Evolutionary conservation across 306 rosid genomes (phyloP), one percentile per base, ranked within the genome.

Genomic region (Sindora glabra): DNA sequence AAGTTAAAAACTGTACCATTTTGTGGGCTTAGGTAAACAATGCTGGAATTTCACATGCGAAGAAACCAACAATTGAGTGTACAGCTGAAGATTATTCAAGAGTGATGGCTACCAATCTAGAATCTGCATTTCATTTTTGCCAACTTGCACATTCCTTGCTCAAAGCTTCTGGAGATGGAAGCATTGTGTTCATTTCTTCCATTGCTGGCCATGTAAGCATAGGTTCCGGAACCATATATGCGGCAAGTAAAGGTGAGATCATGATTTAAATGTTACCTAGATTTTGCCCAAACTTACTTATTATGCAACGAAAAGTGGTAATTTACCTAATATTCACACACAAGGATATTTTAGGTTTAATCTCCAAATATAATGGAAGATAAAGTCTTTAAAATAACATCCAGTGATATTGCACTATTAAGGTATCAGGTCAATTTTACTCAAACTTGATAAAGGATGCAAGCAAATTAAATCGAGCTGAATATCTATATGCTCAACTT

Each of bases 141-240:
- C 99, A 84, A 82, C 69, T 92, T 52, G 65, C 89, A 2, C 52
- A 92, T 77, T 65, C 99, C 70, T 94, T 86, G 80, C 78, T 92
- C 17, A 84, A 77, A 82, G 83, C 78, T 10, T 92, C 96, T 25
- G 96, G 84, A 50, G 76, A 45, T 62, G 96, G 96, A 67, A 92
- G 89, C 81, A 51, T 92, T 48, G 95, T 92, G 74, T 89, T 84
- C 74, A 57, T 82, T 68, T 89, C 99, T 16, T 89, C 97, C 5
- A 89, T 82, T 72, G 95, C 75, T 37, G 75, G 78, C 45, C 44
- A 66, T 51, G 50, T 54, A 24, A 4, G 2, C 16, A 0, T 78
- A 21, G 82, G 85, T 60, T 34, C 73, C 48, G 99, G 96, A 48
- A 26, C 87, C 76, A 55, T 89, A 48, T 92, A 92, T 70, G 89